Conservation (phyloP, 2,329 filamentous ascomycete genomes). For the Rhexocercosporidium sp. region DNA sequence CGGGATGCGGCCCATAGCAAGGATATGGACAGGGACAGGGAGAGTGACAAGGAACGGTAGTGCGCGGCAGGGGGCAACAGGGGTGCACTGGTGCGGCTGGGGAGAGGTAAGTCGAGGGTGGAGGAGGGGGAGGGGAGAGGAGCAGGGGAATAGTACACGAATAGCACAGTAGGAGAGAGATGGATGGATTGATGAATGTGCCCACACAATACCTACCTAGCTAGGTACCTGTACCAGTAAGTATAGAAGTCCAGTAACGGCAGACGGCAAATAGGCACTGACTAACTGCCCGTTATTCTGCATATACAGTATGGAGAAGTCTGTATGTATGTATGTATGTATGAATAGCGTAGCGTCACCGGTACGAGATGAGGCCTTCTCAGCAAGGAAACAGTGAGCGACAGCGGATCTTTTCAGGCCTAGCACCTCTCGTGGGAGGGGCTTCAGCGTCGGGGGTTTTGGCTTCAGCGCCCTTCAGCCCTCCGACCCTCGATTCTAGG, state of each 20-base stretch:
- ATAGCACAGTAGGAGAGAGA: not conserved
- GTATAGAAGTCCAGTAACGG: not conserved
- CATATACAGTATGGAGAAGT: not conserved
- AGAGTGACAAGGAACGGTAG: not conserved
- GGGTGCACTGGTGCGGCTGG: not conserved
- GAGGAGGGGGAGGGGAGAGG: not conserved
- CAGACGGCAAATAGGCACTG: not conserved
- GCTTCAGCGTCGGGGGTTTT: not conserved
- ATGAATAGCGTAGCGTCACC: constrained; percentile 6
- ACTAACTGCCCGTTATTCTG: not conserved
- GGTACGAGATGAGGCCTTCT: not conserved
- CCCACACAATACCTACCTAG: not conserved
- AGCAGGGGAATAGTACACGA: not conserved
- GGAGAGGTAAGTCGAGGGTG: no score
- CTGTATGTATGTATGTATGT: no score
- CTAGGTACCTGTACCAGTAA: not conserved
- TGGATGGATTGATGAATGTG: not conserved
- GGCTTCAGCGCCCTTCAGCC: constrained; percentile 1
- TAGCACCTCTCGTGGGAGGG: not conserved
- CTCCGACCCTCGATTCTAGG: not conserved
- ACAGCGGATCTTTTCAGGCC: constrained; percentile 1
- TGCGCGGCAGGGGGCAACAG: constrained; percentile 9
- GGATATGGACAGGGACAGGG: not conserved
- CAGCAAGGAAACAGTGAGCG: not conserved
- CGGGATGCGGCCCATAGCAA: constrained; percentile 12